phyloP scores from a whole-genome alignment of 2,329 filamentous ascomycete species.

The Colletotrichum sp. region DNA sequence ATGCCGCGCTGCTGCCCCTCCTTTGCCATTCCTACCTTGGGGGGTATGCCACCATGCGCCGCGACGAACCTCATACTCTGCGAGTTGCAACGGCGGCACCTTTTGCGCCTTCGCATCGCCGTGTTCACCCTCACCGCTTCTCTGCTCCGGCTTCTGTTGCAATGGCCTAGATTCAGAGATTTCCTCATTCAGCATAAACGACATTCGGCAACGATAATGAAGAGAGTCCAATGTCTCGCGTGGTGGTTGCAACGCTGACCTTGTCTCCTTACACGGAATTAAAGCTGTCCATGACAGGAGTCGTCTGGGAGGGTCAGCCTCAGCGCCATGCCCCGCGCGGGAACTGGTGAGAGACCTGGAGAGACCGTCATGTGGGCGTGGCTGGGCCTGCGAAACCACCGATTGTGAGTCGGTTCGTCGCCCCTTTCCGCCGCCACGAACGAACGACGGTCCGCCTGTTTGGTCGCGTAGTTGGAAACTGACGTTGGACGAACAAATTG shows the following conservation, averaged over 20 bases:
- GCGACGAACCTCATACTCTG: slow-evolving; percentile 2
- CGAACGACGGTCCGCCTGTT: slow-evolving; percentile 3
- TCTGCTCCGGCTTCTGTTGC: neutral
- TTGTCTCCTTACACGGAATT: neutral
- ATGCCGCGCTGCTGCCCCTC: slow-evolving; percentile 28
- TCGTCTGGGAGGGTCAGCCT: slow-evolving; percentile 10
- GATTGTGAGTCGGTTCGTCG: neutral
- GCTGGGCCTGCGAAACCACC: neutral
- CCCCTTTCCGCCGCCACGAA: neutral
- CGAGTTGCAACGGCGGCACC: neutral
- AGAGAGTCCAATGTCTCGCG: slow-evolving; percentile 15
- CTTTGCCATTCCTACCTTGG: neutral
- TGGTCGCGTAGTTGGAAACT: neutral
- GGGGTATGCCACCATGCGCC: neutral
- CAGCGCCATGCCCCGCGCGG: slow-evolving; percentile 12
- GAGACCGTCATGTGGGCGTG: neutral
- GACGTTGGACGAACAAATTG: neutral
- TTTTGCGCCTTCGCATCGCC: neutral
- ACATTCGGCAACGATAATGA: neutral
- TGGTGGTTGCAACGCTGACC: slow-evolving; percentile 20
- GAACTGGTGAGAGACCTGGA: slow-evolving; percentile 3
- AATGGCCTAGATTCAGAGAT: neutral
- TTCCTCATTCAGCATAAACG: neutral
- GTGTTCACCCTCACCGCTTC: slow-evolving; percentile 6
- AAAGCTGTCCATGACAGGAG: neutral